Percentiles rank a stretch among this genome's conserved stretches.
These are phyloP conservation scores for Mortierella sp. DNA, from an alignment of 371 early-diverging fungal genomes.

Conservation along the genomic window DNA sequence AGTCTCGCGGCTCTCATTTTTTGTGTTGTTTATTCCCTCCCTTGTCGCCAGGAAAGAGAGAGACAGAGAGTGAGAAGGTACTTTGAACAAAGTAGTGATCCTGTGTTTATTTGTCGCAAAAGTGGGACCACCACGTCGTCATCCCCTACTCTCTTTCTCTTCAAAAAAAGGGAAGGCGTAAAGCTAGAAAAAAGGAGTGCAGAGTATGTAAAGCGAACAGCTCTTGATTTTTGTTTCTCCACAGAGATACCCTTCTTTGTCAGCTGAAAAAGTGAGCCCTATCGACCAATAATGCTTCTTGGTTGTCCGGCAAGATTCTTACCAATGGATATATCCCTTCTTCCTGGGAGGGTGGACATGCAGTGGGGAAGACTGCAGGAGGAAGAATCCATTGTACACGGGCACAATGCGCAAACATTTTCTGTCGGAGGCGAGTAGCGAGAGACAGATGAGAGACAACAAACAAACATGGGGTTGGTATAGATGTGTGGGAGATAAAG, in stretches of 20 bases:
- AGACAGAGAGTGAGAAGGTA: neutral
- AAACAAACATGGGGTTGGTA: neutral
- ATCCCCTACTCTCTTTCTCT: neutral
- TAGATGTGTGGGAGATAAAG: neutral
- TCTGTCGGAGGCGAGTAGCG: neutral
- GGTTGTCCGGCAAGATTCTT: slow-evolving; percentile 37
- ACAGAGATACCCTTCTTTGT: neutral
- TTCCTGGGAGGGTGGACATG: neutral
- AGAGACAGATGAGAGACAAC: neutral
- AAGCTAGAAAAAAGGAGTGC: neutral
- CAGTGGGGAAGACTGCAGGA: neutral
- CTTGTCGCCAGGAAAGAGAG: neutral
- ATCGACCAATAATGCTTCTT: neutral
- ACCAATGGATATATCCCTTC: slow-evolving; percentile 19
- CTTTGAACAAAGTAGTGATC: neutral
- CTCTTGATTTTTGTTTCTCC: slow-evolving; percentile 2
- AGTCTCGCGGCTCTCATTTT: slow-evolving; percentile 2
- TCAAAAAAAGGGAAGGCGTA: neutral
- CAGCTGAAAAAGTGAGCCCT: neutral
- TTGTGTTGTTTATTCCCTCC: neutral
- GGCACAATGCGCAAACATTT: slow-evolving; percentile 26
- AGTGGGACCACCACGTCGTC: neutral
- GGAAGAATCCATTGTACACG: neutral
- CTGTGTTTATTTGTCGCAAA: neutral
- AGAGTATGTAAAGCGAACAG: neutral